These are phyloP conservation scores for Alternaria conjuncta DNA, from an alignment of 2,329 filamentous ascomycete genomes.

Conservation along the genomic window DNA sequence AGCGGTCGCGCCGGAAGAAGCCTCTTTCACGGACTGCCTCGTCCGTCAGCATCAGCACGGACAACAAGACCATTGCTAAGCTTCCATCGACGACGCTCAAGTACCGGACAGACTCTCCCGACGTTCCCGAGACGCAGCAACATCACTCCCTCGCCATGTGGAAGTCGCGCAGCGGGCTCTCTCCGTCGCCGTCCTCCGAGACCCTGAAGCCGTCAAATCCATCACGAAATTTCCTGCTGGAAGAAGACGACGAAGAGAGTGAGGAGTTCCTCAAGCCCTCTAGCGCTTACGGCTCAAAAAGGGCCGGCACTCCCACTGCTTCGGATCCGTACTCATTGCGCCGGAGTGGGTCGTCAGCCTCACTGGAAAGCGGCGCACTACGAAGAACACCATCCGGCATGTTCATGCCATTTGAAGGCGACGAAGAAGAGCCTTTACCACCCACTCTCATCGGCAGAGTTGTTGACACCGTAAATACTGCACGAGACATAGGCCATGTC, in stretches of 20 bases:
- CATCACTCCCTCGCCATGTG: conserved; percentile 54
- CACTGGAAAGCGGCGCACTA: conserved; percentile 60
- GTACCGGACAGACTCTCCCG: conserved; percentile 77
- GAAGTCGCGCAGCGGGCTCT: conserved; percentile 55
- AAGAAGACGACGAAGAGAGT: conserved; percentile 58
- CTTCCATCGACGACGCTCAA: conserved; percentile 88
- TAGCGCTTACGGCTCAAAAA: conserved; percentile 42
- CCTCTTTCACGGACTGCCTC: conserved; percentile 62
- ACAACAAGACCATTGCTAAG: conserved; percentile 87
- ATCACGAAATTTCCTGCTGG: conserved; percentile 69
- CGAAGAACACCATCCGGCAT: conserved; percentile 83
- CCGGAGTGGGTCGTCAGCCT: conserved; percentile 20
- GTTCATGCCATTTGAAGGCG: conserved; percentile 87
- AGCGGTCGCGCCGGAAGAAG: conserved; percentile 59
- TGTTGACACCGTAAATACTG: conserved; percentile 76
- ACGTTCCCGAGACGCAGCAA: conserved; percentile 63
- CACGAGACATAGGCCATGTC: conserved; percentile 68
- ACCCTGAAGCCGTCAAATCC: conserved; percentile 75
- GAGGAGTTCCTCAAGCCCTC: conserved; percentile 56
- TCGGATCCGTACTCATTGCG: conserved; percentile 32
- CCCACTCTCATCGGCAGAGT: conserved; percentile 77
- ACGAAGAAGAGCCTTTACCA: conserved; percentile 64
- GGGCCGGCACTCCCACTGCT: conserved; percentile 45
- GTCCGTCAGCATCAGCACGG: conserved; percentile 62
- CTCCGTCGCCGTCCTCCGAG: conserved; percentile 81